Evolutionary conservation across 1,284 basidiomycete species (phyloP).

Genomic region (Hypsizygus ulmarius): DNA sequence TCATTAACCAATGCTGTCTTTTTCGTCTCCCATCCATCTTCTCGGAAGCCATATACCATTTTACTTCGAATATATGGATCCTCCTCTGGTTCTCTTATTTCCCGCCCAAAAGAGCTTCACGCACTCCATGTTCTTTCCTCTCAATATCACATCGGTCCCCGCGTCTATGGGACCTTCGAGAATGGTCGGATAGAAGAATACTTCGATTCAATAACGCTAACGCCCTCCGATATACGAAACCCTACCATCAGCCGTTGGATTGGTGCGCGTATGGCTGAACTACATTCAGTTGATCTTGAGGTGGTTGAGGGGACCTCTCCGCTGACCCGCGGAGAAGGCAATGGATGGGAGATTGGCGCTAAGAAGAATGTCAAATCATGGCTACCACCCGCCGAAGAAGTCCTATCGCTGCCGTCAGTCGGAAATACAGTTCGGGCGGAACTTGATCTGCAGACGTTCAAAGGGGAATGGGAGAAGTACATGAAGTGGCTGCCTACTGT

Average conservation of each 20-base stretch:
- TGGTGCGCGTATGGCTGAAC: conserved; percentile 87
- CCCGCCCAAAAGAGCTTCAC: conserved; percentile 79
- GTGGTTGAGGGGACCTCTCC: conserved; percentile 51
- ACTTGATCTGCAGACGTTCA: conserved; percentile 66
- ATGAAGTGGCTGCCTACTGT: conserved; percentile 65
- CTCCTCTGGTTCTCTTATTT: conserved; percentile 82
- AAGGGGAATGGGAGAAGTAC: conserved; percentile 63
- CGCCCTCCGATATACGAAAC: conserved; percentile 73
- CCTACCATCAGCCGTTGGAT: conserved; percentile 78
- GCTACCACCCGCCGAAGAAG: conserved; percentile 60
- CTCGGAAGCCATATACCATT: conserved; percentile 59
- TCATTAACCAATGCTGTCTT: conserved; percentile 93
- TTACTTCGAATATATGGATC: conserved; percentile 89
- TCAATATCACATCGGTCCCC: conserved; percentile 84
- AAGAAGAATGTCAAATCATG: conserved; percentile 63
- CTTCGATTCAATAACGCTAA: conserved; percentile 83
- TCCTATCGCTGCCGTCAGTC: conserved; percentile 55
- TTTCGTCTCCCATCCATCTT: conserved; percentile 72
- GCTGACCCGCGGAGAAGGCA: conserved; percentile 40
- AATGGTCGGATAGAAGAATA: conserved; percentile 94
- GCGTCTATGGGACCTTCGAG: conserved; percentile 88
- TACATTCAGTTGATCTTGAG: conserved; percentile 85
- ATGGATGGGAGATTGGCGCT: conserved; percentile 55
- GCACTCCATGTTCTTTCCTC: conserved; percentile 87
- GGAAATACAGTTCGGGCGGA: conserved; percentile 39